Base-by-base conservation (phyloP, 495 filamentous ascomycete species). In the Geoglossum glabrum region DNA sequence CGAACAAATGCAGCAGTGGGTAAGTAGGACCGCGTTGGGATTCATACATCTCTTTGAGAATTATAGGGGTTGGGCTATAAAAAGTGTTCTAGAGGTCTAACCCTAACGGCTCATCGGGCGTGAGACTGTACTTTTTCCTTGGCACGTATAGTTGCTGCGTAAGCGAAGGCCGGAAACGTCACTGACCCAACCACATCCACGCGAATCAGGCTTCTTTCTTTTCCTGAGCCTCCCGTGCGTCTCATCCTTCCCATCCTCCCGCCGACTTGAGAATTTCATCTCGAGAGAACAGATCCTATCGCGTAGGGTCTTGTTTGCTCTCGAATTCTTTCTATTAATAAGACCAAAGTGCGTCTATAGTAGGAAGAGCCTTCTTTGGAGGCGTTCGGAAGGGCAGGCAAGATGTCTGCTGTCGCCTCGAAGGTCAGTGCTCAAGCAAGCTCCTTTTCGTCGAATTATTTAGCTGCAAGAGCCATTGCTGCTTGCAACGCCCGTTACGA, bases 381-480 rank as follows among this genome's bases (percentile, higher is more conserved):
- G 65, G 62, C 60, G 54, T 58, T 61, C 36, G n/a, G 38, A 58
- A 66, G 43, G 63, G 61, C 64, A 66, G 66, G 62, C 67, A 66
- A 27, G 56, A 82, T 82, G 79, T 78, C 64, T 54, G 74, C 62
- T 54, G 75, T 82, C 70, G 76, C 72, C 64, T 79, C 76, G 50
- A 80, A 80, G 74, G 79, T 83, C 63, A 59, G 71, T 73, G 57
- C 36, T 61, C 33, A 49, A 52, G 15, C 55, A 40, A 25, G 58
- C 50, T 51, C 52, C 40, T 45, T 43, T 59, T 43, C 34, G 25
- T 58, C 45, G 43, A 19, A 27, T n/a, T n/a, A n/a, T n/a, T n/a
- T n/a, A n/a, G n/a, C n/a, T n/a, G n/a, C n/a, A n/a, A n/a, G n/a
- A n/a, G n/a, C n/a, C n/a, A n/a, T n/a, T 56, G 40, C 36, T 27